Evolutionary conservation across 495 filamentous ascomycete species (phyloP), one percentile per base, ranked within the genome.

Genomic region (Stereocaulon alpinum): DNA sequence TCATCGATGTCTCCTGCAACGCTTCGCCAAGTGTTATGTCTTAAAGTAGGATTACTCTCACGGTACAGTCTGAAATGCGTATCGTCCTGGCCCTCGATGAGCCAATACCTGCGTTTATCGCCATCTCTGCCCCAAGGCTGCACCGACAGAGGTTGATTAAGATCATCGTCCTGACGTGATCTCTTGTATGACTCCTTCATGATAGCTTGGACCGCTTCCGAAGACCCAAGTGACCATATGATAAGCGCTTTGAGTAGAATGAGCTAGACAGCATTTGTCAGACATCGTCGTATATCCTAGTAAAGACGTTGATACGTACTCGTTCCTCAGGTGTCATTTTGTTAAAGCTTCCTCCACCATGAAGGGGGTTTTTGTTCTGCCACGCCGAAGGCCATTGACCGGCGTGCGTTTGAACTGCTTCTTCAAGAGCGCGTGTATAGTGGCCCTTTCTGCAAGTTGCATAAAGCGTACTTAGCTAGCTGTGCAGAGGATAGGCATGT

Each of bases 111-210:
- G 34, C 94, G 83, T 73, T 94, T 95, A 61, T 94, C 79, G 56
- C 88, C 88, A 70, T 98, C 93, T 27, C 83, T 78, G 10, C 93
- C 93, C 93, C 93, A 98, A 3, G 90, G 84, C 70, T 97, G 93
- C 18, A 98, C 87, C 15, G 91, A 95, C 18, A 97, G 78, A 17
- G 89, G 88, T 62, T 95, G 89, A 70, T 97, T 96, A 17, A 91
- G 77, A 65, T 98, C 93, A 65, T 94, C 90, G 58, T 95, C 89
- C 63, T 91, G 87, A 50, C 91, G 86, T 61, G 81, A 75, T 68
- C 88, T 88, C 70, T 96, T 96, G 80, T 96, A 97, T 18, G 84
- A 85, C 59, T 91, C 84, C 66, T 87, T 88, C 67, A 96, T 85
- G 59, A 88, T 86, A 15, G 79, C 74, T 68, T 85, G 85, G 59